Percentiles rank a stretch among this genome's conserved stretches.
Conservation (phyloP, 768 basidiomycete genomes). For the Sistotremastrum niveocremeum region DNA sequence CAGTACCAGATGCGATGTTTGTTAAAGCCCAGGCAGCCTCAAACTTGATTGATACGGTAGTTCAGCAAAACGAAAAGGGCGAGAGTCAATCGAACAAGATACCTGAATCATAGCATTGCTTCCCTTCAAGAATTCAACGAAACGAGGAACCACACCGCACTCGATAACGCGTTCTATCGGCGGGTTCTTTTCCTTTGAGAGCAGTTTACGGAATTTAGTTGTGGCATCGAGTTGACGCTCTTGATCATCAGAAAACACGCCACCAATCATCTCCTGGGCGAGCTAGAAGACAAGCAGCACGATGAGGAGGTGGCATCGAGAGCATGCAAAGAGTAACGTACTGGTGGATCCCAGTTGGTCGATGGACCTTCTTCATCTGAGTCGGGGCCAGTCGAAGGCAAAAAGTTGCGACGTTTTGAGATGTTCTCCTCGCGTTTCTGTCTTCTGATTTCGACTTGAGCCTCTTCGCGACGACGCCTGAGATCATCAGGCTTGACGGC, state of each 20-base stretch:
- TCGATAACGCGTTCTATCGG: conserved; percentile 98
- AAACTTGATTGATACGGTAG: conserved; percentile 38
- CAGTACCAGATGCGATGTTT: conserved; percentile 96
- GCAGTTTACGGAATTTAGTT: conserved; percentile 94
- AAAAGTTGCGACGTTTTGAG: conserved; percentile 90
- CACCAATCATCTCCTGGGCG: conserved; percentile 83
- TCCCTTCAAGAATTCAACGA: conserved; percentile 82
- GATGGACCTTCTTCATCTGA: conserved; percentile 82
- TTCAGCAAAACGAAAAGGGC: background rate
- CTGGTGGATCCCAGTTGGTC: conserved; percentile 67
- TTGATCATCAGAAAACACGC: conserved; percentile 83
- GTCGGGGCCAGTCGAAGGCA: conserved; percentile 58
- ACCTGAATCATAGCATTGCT: conserved; percentile 82
- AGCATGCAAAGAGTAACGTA: conserved; percentile 21
- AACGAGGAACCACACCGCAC: conserved; percentile 92
- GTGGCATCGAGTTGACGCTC: conserved; percentile 94
- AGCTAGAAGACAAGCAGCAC: conserved; percentile 30
- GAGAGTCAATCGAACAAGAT: conserved; percentile 9
- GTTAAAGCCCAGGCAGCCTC: conserved; percentile 98
- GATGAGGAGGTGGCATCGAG: conserved; percentile 4
- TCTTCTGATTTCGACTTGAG: conserved; percentile 96
- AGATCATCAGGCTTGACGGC: conserved; percentile 86
- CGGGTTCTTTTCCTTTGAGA: conserved; percentile 99
- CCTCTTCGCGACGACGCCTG: conserved; percentile 91
- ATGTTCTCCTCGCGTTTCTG: conserved; percentile 99